phyloP scores from a whole-genome alignment of 1,284 basidiomycete species.

The Pseudozyma thailandica region DNA sequence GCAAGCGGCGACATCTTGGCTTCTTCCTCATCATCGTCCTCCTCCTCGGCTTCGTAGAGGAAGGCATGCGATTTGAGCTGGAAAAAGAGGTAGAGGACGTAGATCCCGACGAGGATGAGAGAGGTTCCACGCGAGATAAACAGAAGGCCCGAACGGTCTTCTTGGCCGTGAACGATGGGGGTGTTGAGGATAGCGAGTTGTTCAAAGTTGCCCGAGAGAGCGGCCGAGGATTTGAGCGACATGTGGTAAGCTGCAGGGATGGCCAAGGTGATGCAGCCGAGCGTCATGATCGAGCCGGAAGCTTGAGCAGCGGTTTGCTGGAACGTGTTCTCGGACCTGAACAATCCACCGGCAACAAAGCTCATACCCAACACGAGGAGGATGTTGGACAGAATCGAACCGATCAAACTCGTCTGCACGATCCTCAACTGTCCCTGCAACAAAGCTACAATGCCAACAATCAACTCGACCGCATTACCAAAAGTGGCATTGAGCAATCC shows the following conservation, averaged over 20 bases:
- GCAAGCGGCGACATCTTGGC: conserved; percentile 63
- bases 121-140: conserved; percentile 66
- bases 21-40: conserved; percentile 61
- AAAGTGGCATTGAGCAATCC: conserved; percentile 67
- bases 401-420: conserved; percentile 65
- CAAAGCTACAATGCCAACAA: conserved; percentile 77
- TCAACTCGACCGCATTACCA: conserved; percentile 67
- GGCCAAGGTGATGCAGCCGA: conserved; percentile 87
- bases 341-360: conserved; percentile 67
- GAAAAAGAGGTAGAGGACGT: conserved; percentile 76
- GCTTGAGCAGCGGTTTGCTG: conserved; percentile 67
- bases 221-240: conserved; percentile 50
- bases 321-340: conserved; percentile 60
- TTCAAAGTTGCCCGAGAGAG: conserved; percentile 61
- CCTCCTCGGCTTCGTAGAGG: conserved; percentile 59
- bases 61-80: conserved; percentile 65
- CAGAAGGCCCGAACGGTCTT: conserved; percentile 52
- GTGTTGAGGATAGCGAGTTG: conserved; percentile 35
- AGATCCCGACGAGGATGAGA: conserved; percentile 79
- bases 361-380: conserved; percentile 64
- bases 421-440: conserved; percentile 74
- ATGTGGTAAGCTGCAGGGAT: conserved; percentile 87
- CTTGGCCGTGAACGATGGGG: conserved; percentile 17
- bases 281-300: conserved; percentile 76
- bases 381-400: conserved; percentile 65